Evolutionary conservation across 192 early-diverging fungal genomes (phyloP), one percentile per base, ranked within the genome.

Genomic region (Powellomyces hirtus): DNA sequence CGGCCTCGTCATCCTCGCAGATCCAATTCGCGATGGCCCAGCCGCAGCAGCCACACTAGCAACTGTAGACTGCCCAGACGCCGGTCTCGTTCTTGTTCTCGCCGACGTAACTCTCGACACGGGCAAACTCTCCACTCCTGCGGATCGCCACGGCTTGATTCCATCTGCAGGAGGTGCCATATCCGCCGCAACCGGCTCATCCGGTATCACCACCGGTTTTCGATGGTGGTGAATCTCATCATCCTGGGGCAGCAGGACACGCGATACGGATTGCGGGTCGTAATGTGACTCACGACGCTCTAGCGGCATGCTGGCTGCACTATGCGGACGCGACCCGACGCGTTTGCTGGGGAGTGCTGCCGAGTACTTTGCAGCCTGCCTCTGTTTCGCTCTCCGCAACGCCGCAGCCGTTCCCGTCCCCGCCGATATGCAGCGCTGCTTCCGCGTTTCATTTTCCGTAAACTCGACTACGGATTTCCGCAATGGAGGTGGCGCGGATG

Each of bases 341-440:
- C 46, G 40, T 14, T 53, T 49, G 44, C 45, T 51, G 6, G 62
- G 62, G 18, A 64, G 35, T 34, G 40, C 46, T 10, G 45, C 42
- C n/a, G 22, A 18, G 35, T 64, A 64, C 14, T 45, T 38, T 38
- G 5, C 29, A 3, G 62, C 62, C 51, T 64, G 4, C 33, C 51
- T 64, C 34, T 45, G 45, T 16, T 51, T 64, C 18, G 31, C 29
- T 0, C 49, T 53, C 29, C 24, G 16, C 8, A 33, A 24, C 18
- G 24, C 27, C 31, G 62, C 62, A 29, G 38, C 24, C 1, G 8
- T n/a, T n/a, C 56, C 56, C 56, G 20, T 58, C 34, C 14, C 46
- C n/a, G 46, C 46, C 26, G 3, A 7, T 14, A 35, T 30, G n/a
- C n/a, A n/a, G n/a, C n/a, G n/a, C n/a, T n/a, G n/a, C n/a, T n/a